Conservation (phyloP, 768 basidiomycete species). For the Rhizopogon vulgaris region DNA sequence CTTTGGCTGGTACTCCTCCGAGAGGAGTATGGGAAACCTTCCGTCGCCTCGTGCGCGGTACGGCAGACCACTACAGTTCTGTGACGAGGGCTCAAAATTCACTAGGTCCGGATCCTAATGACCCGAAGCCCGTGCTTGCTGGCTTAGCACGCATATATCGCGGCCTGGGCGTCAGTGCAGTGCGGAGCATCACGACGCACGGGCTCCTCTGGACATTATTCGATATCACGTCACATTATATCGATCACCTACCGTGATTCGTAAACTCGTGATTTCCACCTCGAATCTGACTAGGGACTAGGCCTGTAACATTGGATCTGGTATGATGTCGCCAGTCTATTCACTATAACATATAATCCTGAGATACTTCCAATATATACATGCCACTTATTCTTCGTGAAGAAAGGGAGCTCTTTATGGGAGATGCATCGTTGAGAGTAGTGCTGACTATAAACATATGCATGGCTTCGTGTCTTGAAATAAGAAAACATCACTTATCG, state of each 20-base stretch:
- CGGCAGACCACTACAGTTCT: constrained; percentile 5
- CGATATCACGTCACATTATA: constrained; percentile 71
- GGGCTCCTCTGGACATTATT: constrained; percentile 93
- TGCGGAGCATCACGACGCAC: constrained; percentile 89
- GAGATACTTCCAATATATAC: background rate
- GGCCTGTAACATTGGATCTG: constrained; percentile 20
- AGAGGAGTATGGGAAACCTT: constrained; percentile 72
- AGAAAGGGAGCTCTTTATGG: too few relatives aligned
- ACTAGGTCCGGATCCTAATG: constrained; percentile 69
- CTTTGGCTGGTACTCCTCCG: constrained; percentile 71
- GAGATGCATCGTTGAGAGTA: too few relatives aligned
- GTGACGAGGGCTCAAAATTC: constrained; percentile 1
- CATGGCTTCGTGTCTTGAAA: too few relatives aligned
- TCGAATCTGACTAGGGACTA: constrained; percentile 11
- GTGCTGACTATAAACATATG: too few relatives aligned
- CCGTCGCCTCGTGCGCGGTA: constrained; percentile 75
- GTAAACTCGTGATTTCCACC: background rate
- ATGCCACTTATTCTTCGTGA: background rate
- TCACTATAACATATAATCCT: constrained; percentile 3
- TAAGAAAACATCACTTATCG: background rate
- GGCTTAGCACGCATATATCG: constrained; percentile 86
- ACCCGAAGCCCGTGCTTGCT: constrained; percentile 68
- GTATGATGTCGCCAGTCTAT: constrained; percentile 3
- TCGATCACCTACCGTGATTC: constrained; percentile 49
- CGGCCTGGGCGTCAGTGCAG: constrained; percentile 89